A percentile compares a stretch with the other conserved stretches of the same genome.
phyloP scores from a whole-genome alignment of 257 asterid genomes.

The Solanum phureja region DNA sequence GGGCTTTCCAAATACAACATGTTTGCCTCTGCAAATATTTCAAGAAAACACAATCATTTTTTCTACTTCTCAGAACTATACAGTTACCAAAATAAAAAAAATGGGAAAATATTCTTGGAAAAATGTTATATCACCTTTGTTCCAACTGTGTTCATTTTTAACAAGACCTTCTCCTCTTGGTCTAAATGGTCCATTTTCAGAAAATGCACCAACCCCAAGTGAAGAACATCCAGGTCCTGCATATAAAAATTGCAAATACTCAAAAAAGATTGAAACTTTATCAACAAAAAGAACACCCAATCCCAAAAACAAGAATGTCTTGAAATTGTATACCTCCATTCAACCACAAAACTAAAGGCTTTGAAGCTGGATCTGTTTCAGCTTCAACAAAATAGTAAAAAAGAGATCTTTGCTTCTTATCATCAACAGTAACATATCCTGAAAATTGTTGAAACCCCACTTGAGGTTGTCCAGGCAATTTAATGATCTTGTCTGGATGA shows the following conservation, averaged over 20 bases:
- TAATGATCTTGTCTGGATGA: constrained; percentile 41
- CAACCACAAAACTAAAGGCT: constrained; percentile 61
- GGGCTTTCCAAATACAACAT: constrained; percentile 67
- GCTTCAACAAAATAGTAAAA: constrained; percentile 70
- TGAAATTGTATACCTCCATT: constrained; percentile 47
- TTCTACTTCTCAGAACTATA: background rate
- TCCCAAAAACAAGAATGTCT: background rate
- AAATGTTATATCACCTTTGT: constrained; percentile 26
- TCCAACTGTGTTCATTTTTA: constrained; percentile 58
- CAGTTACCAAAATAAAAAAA: background rate
- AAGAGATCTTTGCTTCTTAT: constrained; percentile 34
- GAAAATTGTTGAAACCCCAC: constrained; percentile 54
- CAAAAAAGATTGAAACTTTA: background rate
- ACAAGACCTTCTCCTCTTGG: constrained; percentile 41
- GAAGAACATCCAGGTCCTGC: constrained; percentile 77
- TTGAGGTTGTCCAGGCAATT: constrained; percentile 57
- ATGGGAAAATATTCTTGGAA: background rate
- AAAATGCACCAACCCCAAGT: constrained; percentile 71
- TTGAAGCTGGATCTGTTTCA: constrained; percentile 34
- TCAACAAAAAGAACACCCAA: background rate
- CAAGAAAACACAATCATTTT: constrained; percentile 6
- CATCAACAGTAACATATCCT: constrained; percentile 56
- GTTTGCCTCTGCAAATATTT: constrained; percentile 46
- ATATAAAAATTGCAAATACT: background rate
- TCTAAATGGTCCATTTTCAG: constrained; percentile 72